These are phyloP conservation scores for Nicotiana knightiana DNA, from an alignment of 257 asterid species.

Conservation along the genomic window DNA sequence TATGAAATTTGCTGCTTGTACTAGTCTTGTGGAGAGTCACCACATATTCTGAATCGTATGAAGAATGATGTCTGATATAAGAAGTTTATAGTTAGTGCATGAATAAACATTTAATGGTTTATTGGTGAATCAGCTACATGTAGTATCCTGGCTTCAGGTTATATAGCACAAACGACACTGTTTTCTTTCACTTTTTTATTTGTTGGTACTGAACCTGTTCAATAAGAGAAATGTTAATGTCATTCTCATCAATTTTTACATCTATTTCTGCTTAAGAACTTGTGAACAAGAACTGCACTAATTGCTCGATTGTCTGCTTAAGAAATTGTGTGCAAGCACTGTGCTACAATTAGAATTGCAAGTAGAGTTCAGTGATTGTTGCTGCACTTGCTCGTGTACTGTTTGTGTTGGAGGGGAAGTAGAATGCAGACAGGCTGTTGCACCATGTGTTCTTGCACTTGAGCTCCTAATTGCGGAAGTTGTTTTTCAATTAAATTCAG, in stretches of 20 bases:
- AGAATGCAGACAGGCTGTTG: no score
- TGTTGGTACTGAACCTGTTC: not conserved
- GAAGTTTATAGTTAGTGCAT: not conserved
- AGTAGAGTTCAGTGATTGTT: not conserved
- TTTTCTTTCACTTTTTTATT: not conserved
- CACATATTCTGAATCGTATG: not conserved
- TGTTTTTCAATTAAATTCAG: no score
- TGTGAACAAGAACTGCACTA: no score
- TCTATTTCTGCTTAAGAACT: not conserved
- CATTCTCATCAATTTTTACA: not conserved
- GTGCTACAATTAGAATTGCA: not conserved
- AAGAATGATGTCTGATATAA: not conserved
- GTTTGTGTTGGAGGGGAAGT: no score
- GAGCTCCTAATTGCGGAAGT: no score
- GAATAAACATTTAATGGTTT: not conserved
- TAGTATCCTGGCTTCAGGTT: not conserved
- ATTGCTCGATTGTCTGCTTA: no score
- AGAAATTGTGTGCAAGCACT: not conserved
- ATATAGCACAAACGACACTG: not conserved
- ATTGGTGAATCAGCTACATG: not conserved
- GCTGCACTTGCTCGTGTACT: no score
- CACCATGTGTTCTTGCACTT: no score
- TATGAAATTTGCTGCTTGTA: slow-evolving; percentile 2
- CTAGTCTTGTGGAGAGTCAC: not conserved
- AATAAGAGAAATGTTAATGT: not conserved